Evolutionary conservation across 1,284 basidiomycete species (phyloP), one percentile per base, ranked within the genome.

Genomic region (Boletellus deceptivus): DNA sequence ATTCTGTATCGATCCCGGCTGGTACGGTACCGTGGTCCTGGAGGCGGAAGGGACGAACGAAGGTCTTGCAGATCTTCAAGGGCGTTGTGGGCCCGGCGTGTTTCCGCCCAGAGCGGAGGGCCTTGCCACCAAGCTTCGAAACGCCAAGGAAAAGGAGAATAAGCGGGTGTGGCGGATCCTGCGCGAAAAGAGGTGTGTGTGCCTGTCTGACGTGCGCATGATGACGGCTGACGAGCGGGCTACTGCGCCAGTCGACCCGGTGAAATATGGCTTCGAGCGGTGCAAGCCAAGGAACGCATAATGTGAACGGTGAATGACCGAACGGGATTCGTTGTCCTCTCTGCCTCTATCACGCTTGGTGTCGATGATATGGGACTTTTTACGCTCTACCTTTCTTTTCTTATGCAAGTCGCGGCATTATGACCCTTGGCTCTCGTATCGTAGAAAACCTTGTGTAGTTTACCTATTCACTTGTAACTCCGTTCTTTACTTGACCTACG

Each of bases 41-140:
- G 89, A 91, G 71, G 82, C 86, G 14, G 89, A 91, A 64, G 89
- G 89, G 34, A 91, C 89, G 46, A 86, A 89, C 61, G 89, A 91
- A 64, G 83, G 85, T 7, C 74, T 90, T 20, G 81, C 77, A n/a
- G 89, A 91, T 68, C 72, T 92, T 54, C 85, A 86, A 58, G 77
- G 75, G 46, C 77, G 89, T 6, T 89, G 88, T 65, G 78, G 82
- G 2, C 75, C 77, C 11, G 79, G 79, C 0, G 80, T 75, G 10
- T 87, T 88, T 64, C 82, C 86, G 33, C 78, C 80, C 3, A 71
- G 82, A 43, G 76, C 76, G 29, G 67, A 61, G 50, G 54, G 53
- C 6, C 39, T 65, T 2, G 49, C 53, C 8, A 59, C 57, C 51
- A 59, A 68, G 57, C 65, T 46, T 64, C 64, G 52, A 62, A 67